Base-by-base conservation (phyloP, 495 filamentous ascomycete species). In the Trichoderma virens region DNA sequence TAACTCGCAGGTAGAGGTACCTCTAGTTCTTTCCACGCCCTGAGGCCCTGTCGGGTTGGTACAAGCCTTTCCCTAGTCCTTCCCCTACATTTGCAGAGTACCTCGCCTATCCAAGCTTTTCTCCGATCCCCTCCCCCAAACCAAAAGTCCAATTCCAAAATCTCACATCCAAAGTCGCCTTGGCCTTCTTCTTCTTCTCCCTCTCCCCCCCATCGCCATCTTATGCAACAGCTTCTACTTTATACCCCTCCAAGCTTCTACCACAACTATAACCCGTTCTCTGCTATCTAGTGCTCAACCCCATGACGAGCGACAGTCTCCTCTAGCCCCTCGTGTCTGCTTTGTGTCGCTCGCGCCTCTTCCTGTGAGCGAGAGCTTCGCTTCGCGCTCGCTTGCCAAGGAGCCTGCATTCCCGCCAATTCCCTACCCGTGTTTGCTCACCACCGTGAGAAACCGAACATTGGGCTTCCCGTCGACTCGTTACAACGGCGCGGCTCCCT, bases 301-400 rank as follows among this genome's bases (percentile, higher is more conserved):
- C 4, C 51, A 56, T 56, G 51, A 18, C 6, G 11, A 18, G 25
- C 51, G 25, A 56, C 13, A 56, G 25, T 9, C 30, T 16, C 27
- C 18, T 30, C 51, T 56, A 56, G 51, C 51, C 51, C 51, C 51
- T 30, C 51, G 51, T 28, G 23, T 56, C 25, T 56, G n/a, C 20
- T 51, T 7, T 51, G 51, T 56, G 51, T 56, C 30, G 51, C 51
- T 56, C 51, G 51, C 51, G 51, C 25, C 25, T 56, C 51, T 56
- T 56, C 51, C 51, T 16, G 34, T 35, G 51, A 56, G 51, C 51
- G 51, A 56, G 51, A 56, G 25, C 9, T 56, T 56, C 51, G 51
- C 51, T 56, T 56, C 51, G 51, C 51, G 51, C 51, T 56, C 51
- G 51, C 51, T 56, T 56, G 51, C 27, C 51, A 56, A 56, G 51